Percentiles rank a stretch among this genome's conserved stretches.
phyloP scores from a whole-genome alignment of 805 yeast species.

The Candida manassasensis region DNA sequence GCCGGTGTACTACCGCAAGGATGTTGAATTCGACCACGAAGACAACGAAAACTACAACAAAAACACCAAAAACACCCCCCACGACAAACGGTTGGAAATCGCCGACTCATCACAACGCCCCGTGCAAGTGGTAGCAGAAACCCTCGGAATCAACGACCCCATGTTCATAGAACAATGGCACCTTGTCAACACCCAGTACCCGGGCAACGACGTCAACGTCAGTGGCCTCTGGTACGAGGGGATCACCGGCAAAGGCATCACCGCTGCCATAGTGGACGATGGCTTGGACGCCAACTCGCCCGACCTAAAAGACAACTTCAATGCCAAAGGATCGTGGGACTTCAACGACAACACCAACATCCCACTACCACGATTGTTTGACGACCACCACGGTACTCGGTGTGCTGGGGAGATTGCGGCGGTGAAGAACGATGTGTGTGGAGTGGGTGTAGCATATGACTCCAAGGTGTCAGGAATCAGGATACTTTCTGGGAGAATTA shows the following conservation, averaged over 20 bases:
- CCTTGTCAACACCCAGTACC: conserved; percentile 63
- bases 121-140: conserved; percentile 42
- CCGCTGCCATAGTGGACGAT: conserved; percentile 89
- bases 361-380: conserved; percentile 76
- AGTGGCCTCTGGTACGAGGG: conserved; percentile 79
- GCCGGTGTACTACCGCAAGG: conserved; percentile 43
- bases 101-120: conserved; percentile 51
- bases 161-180: conserved; percentile 88
- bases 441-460: conserved; percentile 93
- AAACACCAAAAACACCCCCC: neutral
- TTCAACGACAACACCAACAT: conserved; percentile 69
- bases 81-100: conserved; percentile 10
- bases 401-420: conserved; percentile 98
- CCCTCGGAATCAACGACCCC: conserved; percentile 75
- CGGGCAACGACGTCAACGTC: conserved; percentile 85
- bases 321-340: conserved; percentile 85
- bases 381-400: conserved; percentile 93
- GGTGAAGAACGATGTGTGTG: conserved; percentile 82
- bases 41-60: neutral
- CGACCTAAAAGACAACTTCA: conserved; percentile 69
- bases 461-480: conserved; percentile 87
- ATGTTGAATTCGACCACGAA: neutral
- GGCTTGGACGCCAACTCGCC: conserved; percentile 80
- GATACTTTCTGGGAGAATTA: conserved; percentile 74
- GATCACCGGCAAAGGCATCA: conserved; percentile 76